Evolutionary conservation across 257 asterid genomes (phyloP), one percentile per base, ranked within the genome.

Genomic region (Forsythia suspensa): DNA sequence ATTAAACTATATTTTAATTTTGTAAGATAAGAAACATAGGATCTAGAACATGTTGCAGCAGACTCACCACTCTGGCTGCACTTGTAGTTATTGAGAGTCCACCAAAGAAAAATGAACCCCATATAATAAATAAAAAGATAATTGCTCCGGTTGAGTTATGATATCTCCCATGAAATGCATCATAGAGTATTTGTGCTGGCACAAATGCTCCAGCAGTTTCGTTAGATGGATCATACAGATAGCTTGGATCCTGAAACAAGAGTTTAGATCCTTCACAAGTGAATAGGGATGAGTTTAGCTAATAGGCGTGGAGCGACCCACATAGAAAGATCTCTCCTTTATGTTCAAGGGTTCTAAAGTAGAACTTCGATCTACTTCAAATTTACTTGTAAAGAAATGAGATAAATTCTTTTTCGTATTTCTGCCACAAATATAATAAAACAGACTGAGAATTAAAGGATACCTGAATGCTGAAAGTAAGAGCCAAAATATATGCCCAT

Each of bases 381-480:
- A 29, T 29, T 1, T 29, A 29, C 34, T 29, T 29, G 34, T 29
- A 29, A 29, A 29, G 1, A 29, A 29, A 29, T 29, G 34, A 8
- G 44, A 41, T 41, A 41, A 41, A 41, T 44, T 44, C 51, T 0
- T 3, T 10, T 9, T 44, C 10, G 48, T 43, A 9, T 8, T 44
- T 44, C 51, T 44, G 15, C 4, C 51, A 44, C 51, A 44, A 44
- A 44, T 18, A 48, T 48, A 48, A 57, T 11, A 65, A 15, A 43
- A 8, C 29, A 44, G 24, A 61, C 44, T 6, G n/a, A 39, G 46
- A 69, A 5, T n/a, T 13, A n/a, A 15, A 40, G 70, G 18, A 42
- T 84, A 85, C 90, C 88, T 84, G 88, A 68, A 88, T 86, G 67
- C 88, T 88, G 80, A 88, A 88, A 55, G 91, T 88, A 5, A 88